These are phyloP conservation scores for Pseudomicrostroma phylloplanum DNA, from an alignment of 1,284 basidiomycete species.

Conservation along the genomic window DNA sequence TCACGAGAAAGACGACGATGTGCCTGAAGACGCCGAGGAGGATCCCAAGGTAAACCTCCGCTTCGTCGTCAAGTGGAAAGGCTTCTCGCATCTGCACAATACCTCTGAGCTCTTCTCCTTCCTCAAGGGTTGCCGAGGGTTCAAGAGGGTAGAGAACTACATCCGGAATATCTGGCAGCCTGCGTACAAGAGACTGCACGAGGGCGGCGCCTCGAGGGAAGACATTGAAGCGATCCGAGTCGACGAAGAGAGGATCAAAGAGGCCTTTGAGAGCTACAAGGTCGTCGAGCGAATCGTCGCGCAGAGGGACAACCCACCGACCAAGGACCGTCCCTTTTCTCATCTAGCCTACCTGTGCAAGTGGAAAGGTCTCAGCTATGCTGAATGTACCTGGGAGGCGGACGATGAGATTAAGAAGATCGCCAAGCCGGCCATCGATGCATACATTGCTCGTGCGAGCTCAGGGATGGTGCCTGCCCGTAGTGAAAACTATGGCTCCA, in stretches of 20 bases:
- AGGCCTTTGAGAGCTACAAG: slow-evolving; percentile 83
- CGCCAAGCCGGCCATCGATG: slow-evolving; percentile 65
- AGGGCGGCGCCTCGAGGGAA: slow-evolving; percentile 70
- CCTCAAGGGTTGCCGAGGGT: slow-evolving; percentile 74
- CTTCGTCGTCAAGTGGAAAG: slow-evolving; percentile 54
- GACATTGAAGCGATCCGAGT: slow-evolving; percentile 74
- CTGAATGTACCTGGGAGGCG: slow-evolving; percentile 90
- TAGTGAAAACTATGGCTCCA: slow-evolving; percentile 66
- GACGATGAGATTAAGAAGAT: slow-evolving; percentile 64
- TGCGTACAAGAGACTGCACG: slow-evolving; percentile 66
- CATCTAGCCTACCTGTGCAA: slow-evolving; percentile 89
- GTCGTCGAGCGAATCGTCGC: slow-evolving; percentile 85
- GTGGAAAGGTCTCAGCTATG: slow-evolving; percentile 90
- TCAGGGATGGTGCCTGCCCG: slow-evolving; percentile 80
- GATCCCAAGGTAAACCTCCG: slow-evolving; percentile 51
- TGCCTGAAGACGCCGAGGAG: slow-evolving; percentile 34
- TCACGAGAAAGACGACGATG: slow-evolving; percentile 49
- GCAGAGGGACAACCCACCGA: slow-evolving; percentile 64
- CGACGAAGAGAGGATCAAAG: slow-evolving; percentile 80
- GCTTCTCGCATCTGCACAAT: slow-evolving; percentile 60
- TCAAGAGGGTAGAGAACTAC: slow-evolving; percentile 98
- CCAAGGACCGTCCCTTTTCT: slow-evolving; percentile 57
- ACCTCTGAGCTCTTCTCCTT: slow-evolving; percentile 96
- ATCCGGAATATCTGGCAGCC: slow-evolving; percentile 71
- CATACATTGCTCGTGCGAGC: slow-evolving; percentile 70